Base-by-base conservation (phyloP, 768 basidiomycete genomes). In the Lenzites betulinus region DNA sequence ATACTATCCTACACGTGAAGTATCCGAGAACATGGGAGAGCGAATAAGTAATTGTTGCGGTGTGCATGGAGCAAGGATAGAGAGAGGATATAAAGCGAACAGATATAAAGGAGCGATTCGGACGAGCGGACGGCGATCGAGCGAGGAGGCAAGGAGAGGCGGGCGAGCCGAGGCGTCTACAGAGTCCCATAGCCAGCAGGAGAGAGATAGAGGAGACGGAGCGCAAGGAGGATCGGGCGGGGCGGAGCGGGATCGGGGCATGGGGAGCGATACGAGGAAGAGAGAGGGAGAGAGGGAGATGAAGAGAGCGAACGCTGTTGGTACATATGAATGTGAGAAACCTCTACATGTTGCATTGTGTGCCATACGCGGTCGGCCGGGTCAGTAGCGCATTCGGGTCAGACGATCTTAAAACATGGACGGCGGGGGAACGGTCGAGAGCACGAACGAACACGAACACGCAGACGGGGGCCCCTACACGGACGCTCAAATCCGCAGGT, bases 1-100 rank as follows among this genome's bases (percentile, higher is more conserved):
- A 63, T 63, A 63, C 58, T 63, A 63, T 63, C 57, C 62, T 63
- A 63, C 62, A 63, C 55, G 33, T 54, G 62, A 63, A 63, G 53
- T 54, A 58, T 52, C 51, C 59, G 59, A 60, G 63, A 60, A 58
- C 59, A 58, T 64, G 63, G 56, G 63, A 58, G 59, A 60, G 63
- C 56, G 63, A 60, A 61, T 58, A 61, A 61, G 59, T 64, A 50
- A 61, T 18, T 43, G 54, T 33, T 51, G 47, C 58, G 55, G 53
- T 51, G 60, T 43, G 54, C 50, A 44, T 59, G 55, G 52, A 48
- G 51, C n/a, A 35, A 22, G 33, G 38, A 51, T n/a, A n/a, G 48
- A 50, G 39, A 22, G 49, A 43, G 49, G 33, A 33, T 23, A 30
- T 51, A 50, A 16, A 44, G 48, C 22, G n/a, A 15, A 41, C 43